Percentiles rank a stretch among this genome's conserved stretches.
phyloP scores from a whole-genome alignment of 2,329 filamentous ascomycete genomes.

The Aspergillus pseudoterreus region DNA sequence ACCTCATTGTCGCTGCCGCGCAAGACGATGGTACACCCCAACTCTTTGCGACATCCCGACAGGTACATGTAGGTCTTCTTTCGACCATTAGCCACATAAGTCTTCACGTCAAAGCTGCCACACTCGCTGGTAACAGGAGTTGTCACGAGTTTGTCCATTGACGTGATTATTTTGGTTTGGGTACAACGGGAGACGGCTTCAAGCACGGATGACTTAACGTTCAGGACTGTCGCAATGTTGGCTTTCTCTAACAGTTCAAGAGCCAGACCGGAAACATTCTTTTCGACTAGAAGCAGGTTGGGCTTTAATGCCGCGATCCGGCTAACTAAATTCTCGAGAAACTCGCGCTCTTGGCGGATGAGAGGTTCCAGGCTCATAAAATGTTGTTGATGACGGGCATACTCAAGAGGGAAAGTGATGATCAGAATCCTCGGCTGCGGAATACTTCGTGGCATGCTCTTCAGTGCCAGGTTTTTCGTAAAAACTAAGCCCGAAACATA shows the following conservation, averaged over 20 bases:
- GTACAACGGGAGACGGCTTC: constrained; percentile 92
- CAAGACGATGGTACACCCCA: constrained; percentile 92
- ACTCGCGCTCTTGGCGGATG: constrained; percentile 94
- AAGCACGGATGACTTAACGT: constrained; percentile 93
- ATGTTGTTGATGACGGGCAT: constrained; percentile 85
- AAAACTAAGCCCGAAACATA: constrained; percentile 97
- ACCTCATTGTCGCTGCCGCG: constrained; percentile 71
- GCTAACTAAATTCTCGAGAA: constrained; percentile 83
- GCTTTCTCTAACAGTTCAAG: constrained; percentile 83
- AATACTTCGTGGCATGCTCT: constrained; percentile 91
- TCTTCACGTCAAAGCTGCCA: constrained; percentile 89
- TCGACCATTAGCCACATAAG: constrained; percentile 77
- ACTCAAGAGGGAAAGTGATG: constrained; percentile 92
- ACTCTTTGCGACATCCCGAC: constrained; percentile 80
- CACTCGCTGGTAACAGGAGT: constrained; percentile 73
- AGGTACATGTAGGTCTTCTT: constrained; percentile 97
- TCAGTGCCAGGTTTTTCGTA: constrained; percentile 92
- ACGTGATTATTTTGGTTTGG: constrained; percentile 88
- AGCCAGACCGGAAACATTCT: constrained; percentile 86
- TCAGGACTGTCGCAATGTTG: constrained; percentile 89
- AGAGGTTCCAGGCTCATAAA: constrained; percentile 98
- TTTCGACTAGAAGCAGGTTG: constrained; percentile 84
- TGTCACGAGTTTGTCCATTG: constrained; percentile 85
- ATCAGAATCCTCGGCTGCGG: constrained; percentile 81
- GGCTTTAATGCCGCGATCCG: constrained; percentile 83